A percentile compares a stretch with the other conserved stretches of the same genome.
Evolutionary conservation across 2,329 filamentous ascomycete species (phyloP).

Genomic region (Magnaporthiopsis incrustans): DNA sequence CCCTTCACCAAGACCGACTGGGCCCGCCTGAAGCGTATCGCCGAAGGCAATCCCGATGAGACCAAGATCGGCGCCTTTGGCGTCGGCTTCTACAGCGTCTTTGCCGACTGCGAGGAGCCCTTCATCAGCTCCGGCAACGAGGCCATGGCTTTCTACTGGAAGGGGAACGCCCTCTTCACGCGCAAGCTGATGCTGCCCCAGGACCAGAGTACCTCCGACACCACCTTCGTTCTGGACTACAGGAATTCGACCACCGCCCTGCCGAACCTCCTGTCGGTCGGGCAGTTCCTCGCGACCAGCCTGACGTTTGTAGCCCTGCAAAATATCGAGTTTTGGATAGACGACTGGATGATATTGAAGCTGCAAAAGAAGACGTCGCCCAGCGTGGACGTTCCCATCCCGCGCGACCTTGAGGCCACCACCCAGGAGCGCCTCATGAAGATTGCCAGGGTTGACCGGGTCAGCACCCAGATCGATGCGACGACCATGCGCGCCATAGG

Average conservation of each 20-base stretch:
- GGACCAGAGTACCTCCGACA: conserved; percentile 59
- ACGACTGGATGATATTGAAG: conserved; percentile 73
- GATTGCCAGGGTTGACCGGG: conserved; percentile 69
- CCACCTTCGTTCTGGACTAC: conserved; percentile 92
- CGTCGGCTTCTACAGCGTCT: conserved; percentile 97
- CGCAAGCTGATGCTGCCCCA: conserved; percentile 67
- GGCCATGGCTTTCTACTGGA: conserved; percentile 99
- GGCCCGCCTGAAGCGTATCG: conserved; percentile 88
- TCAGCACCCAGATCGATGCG: conserved; percentile 87
- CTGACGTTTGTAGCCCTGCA: conserved; percentile 90
- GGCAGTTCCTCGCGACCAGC: conserved; percentile 90
- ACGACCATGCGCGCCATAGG: conserved; percentile 80
- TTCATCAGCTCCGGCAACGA: conserved; percentile 89
- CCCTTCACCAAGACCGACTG: conserved; percentile 87
- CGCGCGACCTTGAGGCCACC: conserved; percentile 69
- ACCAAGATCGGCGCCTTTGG: conserved; percentile 98
- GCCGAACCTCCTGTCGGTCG: conserved; percentile 76
- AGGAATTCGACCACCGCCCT: conserved; percentile 80
- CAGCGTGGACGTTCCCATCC: conserved; percentile 62
- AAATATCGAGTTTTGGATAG: conserved; percentile 81
- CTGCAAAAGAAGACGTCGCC: conserved; percentile 83
- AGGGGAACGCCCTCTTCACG: conserved; percentile 94
- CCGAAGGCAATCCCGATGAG: conserved; percentile 98
- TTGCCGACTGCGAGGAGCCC: conserved; percentile 94
- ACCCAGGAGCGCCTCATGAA: conserved; percentile 88